Conservation (phyloP, 2,329 filamentous ascomycete genomes). For the Aspergillus spinulosporus region DNA sequence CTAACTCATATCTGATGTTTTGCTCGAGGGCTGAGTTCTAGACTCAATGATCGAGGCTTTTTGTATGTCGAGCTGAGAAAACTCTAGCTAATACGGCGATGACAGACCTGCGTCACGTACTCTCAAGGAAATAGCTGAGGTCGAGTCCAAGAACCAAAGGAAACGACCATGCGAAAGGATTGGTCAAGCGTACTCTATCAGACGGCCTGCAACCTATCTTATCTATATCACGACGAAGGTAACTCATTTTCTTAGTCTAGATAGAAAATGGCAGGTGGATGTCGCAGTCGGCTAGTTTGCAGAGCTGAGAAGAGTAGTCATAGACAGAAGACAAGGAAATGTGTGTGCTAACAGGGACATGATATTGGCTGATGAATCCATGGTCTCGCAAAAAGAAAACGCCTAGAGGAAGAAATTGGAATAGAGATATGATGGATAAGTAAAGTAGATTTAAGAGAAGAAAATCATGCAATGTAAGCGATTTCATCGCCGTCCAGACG, state of each 20-base stretch:
- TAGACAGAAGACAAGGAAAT: background rate
- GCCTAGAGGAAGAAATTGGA: slow-evolving; percentile 6
- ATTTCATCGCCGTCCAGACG: slow-evolving; percentile 91
- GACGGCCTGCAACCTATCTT: background rate
- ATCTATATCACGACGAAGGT: slow-evolving; percentile 1
- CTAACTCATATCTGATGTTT: background rate
- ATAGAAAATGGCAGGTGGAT: background rate
- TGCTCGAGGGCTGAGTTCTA: background rate
- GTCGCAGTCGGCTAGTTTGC: background rate
- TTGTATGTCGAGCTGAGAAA: background rate
- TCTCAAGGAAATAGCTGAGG: too few relatives aligned
- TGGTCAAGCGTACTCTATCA: background rate
- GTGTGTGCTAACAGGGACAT: background rate
- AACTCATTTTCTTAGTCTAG: slow-evolving; percentile 12
- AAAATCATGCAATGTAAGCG: slow-evolving; percentile 79
- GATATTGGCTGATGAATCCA: background rate
- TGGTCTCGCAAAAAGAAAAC: slow-evolving; percentile 1
- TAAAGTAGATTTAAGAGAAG: background rate
- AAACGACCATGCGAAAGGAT: too few relatives aligned
- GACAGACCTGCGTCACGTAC: background rate
- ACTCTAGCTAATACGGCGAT: background rate
- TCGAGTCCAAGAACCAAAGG: too few relatives aligned
- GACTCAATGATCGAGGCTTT: too few relatives aligned
- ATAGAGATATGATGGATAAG: background rate
- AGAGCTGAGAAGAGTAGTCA: background rate